Evolutionary conservation across 352 stramenopile genomes (phyloP).

Genomic region (Lagenidium sp.): DNA sequence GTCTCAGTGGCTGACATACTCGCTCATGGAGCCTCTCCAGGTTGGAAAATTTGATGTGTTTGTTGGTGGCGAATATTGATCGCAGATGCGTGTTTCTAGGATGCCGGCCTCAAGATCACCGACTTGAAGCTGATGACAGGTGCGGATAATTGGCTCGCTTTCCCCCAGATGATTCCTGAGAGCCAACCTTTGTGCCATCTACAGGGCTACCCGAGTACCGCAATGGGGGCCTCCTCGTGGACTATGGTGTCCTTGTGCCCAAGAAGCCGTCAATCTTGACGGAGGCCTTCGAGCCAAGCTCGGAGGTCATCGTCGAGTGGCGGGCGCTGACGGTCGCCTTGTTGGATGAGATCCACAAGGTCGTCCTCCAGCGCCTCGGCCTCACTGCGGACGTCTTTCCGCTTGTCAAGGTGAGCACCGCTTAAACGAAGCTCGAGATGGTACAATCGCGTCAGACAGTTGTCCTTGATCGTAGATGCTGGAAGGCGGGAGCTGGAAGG

Average conservation of each 20-base stretch:
- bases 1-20: slow-evolving; percentile 86
- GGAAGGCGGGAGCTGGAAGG: slow-evolving; percentile 82
- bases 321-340: slow-evolving; percentile 73
- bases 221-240: slow-evolving; percentile 75
- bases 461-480: no score
- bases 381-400: slow-evolving; percentile 69
- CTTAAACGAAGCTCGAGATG: no score
- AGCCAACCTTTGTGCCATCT: no score
- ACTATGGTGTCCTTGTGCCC: slow-evolving; percentile 68
- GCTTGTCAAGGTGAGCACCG: slow-evolving; percentile 74
- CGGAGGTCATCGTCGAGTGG: slow-evolving; percentile 82
- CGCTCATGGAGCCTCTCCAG: slow-evolving; percentile 78
- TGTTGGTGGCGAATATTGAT: not conserved
- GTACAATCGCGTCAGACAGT: no score
- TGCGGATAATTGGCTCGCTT: no score
- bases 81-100: slow-evolving; percentile 6
- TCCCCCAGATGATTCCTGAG: no score
- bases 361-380: slow-evolving; percentile 52
- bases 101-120: slow-evolving; percentile 72
- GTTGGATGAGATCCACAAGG: slow-evolving; percentile 64
- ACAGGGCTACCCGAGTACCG: slow-evolving; percentile 73
- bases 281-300: slow-evolving; percentile 49
- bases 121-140: slow-evolving; percentile 62
- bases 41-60: slow-evolving; percentile 2
- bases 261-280: slow-evolving; percentile 47